These are phyloP conservation scores for Mortierella antarctica DNA, from an alignment of 192 early-diverging fungal genomes.

Conservation along the genomic window DNA sequence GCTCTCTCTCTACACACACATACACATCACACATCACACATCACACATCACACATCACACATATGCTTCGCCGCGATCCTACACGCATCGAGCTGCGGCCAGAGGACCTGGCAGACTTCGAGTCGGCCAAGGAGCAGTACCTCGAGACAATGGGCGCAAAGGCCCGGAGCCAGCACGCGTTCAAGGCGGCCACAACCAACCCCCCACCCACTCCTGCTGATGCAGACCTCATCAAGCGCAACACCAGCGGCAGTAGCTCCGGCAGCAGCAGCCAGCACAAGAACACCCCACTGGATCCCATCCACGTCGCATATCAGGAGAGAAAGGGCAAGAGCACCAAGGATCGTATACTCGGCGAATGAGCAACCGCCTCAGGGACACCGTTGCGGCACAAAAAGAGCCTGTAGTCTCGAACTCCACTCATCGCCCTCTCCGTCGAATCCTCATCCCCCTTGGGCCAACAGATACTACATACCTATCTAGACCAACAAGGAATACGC, in stretches of 20 bases:
- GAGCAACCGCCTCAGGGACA: neutral
- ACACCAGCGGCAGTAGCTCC: neutral
- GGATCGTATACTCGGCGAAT: slow-evolving; percentile 27
- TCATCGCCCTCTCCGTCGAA: no score
- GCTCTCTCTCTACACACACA: neutral
- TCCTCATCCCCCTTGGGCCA: no score
- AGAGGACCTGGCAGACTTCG: slow-evolving; percentile 30
- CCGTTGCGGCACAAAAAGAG: no score
- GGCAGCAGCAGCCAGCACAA: neutral
- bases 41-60: neutral
- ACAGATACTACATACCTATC: no score
- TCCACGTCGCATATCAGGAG: slow-evolving; percentile 29
- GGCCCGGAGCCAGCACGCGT: neutral
- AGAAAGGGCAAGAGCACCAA: slow-evolving; percentile 24
- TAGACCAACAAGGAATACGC: neutral
- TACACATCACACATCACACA: neutral
- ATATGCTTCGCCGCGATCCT: slow-evolving; percentile 37
- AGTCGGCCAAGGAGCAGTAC: slow-evolving; percentile 35
- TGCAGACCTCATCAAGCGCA: neutral
- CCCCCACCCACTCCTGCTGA: slow-evolving; percentile 36
- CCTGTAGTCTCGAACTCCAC: no score
- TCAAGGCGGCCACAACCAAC: slow-evolving; percentile 1
- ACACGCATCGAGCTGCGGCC: slow-evolving; percentile 31
- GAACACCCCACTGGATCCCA: slow-evolving; percentile 14
- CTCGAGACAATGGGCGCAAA: slow-evolving; percentile 12